Base-by-base conservation (phyloP, 1,284 basidiomycete genomes). In the Ustilago vetiveriae region DNA sequence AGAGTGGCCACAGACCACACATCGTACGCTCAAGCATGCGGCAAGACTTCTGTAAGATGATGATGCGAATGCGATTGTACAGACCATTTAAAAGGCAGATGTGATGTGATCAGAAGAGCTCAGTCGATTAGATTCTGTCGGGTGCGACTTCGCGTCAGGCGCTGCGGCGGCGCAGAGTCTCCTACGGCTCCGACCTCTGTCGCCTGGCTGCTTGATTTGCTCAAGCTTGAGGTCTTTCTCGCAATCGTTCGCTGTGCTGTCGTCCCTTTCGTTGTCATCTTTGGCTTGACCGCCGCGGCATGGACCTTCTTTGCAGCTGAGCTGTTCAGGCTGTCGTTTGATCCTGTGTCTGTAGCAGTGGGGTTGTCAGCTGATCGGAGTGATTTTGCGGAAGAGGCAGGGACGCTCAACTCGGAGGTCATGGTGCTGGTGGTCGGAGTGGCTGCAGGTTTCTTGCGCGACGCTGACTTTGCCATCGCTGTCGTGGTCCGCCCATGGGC, bases 141-240 rank as follows among this genome's bases (percentile, higher is more conserved):
- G 27, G 58, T 69, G 30, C 59, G 58, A 36, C 60, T 69, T 11
- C 66, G 52, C 9, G 59, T 69, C 13, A 63, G 40, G 33, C 60
- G 52, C 27, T 57, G 49, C 22, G 50, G 46, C 4, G 54, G 54
- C 40, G 53, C 54, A 10, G 49, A 38, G 22, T 41, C 24, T 40
- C 45, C 50, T 4, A 38, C 21, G 10, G 40, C 38, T 17, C 27
- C 27, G 27, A 29, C 27, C 6, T 55, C 48, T 22, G 29, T 42
- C 6, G 38, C 45, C 13, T 37, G 29, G 46, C 62, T 42, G 14
- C 62, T 40, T 33, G 52, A 16, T 14, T 44, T 53, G 27, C 21
- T 57, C 16, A 35, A 23, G 8, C 16, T 32, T 1, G 53, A 24
- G 16, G 7, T 26, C 27, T 54, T 65, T 42, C 46, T 57, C 8